A percentile compares a stretch with the other conserved stretches of the same genome.
phyloP scores from a whole-genome alignment of 139 green algal genomes.

The Chlorella sp. region DNA sequence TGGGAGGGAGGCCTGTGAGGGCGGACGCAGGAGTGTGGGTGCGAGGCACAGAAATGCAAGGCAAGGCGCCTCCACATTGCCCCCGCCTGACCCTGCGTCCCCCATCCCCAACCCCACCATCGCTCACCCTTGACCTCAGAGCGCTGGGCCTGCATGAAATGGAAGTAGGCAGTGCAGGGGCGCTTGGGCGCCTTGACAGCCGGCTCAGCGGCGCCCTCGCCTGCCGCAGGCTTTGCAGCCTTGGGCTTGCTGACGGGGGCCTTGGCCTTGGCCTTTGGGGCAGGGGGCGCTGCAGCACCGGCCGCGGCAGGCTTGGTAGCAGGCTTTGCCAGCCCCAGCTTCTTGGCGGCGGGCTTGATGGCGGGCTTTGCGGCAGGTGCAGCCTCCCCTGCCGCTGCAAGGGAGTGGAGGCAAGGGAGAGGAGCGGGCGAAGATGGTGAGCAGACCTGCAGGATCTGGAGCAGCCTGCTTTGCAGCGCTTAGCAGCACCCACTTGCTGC shows the following conservation, averaged over 20 bases:
- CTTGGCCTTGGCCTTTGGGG: neutral
- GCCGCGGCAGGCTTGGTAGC: neutral
- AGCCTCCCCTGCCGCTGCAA: neutral
- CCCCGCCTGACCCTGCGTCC: neutral
- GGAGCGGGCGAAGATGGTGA: neutral
- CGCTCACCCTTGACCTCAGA: slow-evolving; percentile 18
- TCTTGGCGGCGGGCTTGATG: neutral
- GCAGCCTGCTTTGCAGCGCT: no score
- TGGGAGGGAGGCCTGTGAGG: neutral
- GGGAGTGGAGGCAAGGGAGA: neutral
- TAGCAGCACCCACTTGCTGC: no score
- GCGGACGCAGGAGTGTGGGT: neutral
- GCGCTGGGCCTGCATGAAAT: neutral
- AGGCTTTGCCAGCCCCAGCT: neutral
- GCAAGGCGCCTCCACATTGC: neutral
- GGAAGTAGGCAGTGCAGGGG: slow-evolving; percentile 7
- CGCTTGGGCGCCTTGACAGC: neutral
- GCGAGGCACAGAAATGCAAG: neutral
- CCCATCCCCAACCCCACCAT: neutral
- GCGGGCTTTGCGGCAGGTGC: neutral
- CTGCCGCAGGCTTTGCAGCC: neutral
- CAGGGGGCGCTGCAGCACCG: neutral
- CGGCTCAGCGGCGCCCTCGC: neutral
- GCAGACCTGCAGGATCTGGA: no score
- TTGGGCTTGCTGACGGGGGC: neutral